phyloP scores from a whole-genome alignment of 2,329 filamentous ascomycete species.

The Sporothrix euskadiensis region DNA sequence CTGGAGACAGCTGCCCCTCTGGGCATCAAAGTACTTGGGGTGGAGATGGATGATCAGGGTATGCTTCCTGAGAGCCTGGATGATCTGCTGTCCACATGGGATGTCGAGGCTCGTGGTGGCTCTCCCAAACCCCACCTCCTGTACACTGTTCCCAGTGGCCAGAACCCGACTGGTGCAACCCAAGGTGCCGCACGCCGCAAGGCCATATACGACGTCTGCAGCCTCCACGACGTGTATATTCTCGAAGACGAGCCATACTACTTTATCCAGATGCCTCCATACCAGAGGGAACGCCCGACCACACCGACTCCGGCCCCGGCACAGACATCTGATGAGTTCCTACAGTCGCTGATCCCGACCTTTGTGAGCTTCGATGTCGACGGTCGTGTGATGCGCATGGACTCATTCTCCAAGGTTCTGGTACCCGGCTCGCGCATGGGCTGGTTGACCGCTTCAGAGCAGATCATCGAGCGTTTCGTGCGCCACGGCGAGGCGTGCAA shows the following conservation, averaged over 20 bases:
- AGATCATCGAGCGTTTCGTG: constrained; percentile 79
- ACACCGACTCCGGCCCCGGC: constrained; percentile 25
- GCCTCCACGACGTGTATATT: constrained; percentile 83
- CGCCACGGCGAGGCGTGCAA: constrained; percentile 80
- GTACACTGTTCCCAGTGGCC: constrained; percentile 70
- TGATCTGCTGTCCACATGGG: constrained; percentile 53
- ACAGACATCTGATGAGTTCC: constrained; percentile 61
- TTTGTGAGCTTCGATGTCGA: constrained; percentile 79
- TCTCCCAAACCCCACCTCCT: constrained; percentile 56
- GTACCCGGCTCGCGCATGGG: constrained; percentile 78
- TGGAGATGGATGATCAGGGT: constrained; percentile 55
- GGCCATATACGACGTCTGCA: constrained; percentile 74
- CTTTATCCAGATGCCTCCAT: constrained; percentile 84
- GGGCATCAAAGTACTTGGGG: constrained; percentile 54
- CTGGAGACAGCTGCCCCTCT: constrained; percentile 59
- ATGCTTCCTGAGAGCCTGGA: constrained; percentile 56
- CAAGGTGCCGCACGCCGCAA: constrained; percentile 66
- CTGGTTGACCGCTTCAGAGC: constrained; percentile 85
- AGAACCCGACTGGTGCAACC: constrained; percentile 89
- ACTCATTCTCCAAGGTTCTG: constrained; percentile 91
- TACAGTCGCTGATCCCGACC: constrained; percentile 70
- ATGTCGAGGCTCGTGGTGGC: constrained; percentile 45
- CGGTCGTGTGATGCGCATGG: constrained; percentile 84
- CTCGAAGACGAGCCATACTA: constrained; percentile 95
- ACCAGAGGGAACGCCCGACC: constrained; percentile 56